Percentiles rank a stretch among this genome's conserved stretches.
Evolutionary conservation across 768 basidiomycete species (phyloP).

Genomic region (Ramaria sp.): DNA sequence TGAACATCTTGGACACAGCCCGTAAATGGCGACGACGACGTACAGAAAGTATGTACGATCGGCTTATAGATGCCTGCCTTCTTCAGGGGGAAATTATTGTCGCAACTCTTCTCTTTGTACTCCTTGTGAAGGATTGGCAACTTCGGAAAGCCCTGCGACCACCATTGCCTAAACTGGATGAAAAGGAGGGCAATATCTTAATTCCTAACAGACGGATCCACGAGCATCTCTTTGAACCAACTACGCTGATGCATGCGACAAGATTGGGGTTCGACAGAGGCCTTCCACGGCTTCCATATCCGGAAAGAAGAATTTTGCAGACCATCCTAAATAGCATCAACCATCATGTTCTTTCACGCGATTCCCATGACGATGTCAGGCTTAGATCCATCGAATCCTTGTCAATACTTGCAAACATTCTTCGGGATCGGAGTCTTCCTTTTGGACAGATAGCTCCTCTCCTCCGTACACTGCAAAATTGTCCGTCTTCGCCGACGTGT

Average conservation of each 20-base stretch:
- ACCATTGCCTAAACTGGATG: neutral
- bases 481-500: neutral
- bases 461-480: conserved; percentile 1
- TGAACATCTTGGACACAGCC: conserved; percentile 43
- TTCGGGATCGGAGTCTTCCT: conserved; percentile 1
- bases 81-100: conserved; percentile 72
- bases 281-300: neutral
- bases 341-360: neutral
- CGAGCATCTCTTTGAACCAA: no score
- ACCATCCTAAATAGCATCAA: conserved; percentile 5
- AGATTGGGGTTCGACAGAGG: neutral
- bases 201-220: neutral
- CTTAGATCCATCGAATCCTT: conserved; percentile 1
- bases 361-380: neutral
- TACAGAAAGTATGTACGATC: conserved; percentile 49
- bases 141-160: conserved; percentile 15
- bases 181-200: neutral
- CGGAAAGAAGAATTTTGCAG: neutral
- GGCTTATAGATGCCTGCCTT: conserved; percentile 51
- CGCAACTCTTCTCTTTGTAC: conserved; percentile 59
- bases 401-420: neutral
- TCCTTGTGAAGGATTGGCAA: conserved; percentile 57
- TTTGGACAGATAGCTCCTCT: conserved; percentile 1
- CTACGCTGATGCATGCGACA: neutral
- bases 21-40: conserved; percentile 44